These are phyloP conservation scores for Ustilaginoidea virens DNA, from an alignment of 2,329 filamentous ascomycete genomes.

Conservation along the genomic window DNA sequence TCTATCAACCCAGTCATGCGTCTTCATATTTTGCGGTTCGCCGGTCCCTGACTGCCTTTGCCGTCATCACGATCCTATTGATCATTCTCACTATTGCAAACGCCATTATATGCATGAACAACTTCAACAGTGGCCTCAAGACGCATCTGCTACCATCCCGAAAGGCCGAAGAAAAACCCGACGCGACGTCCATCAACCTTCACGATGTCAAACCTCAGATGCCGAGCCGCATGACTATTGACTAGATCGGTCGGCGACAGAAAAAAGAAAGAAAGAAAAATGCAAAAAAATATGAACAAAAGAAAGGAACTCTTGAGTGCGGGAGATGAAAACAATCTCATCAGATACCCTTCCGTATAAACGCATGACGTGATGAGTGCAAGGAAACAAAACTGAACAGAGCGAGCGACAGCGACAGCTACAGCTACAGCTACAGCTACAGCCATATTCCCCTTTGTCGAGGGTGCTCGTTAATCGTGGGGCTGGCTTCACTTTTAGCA, in stretches of 20 bases:
- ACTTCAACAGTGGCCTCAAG: conserved; percentile 84
- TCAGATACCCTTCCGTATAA: not conserved
- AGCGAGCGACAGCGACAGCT: too few relatives aligned
- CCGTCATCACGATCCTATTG: conserved; percentile 78
- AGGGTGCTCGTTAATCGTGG: too few relatives aligned
- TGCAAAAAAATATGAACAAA: too few relatives aligned
- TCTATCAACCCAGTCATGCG: conserved; percentile 55
- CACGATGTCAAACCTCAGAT: conserved; percentile 40
- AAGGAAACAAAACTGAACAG: not conserved
- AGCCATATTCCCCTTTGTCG: too few relatives aligned
- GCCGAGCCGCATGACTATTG: conserved; percentile 45
- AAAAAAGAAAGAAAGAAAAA: too few relatives aligned
- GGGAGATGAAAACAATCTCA: too few relatives aligned
- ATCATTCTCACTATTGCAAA: conserved; percentile 81
- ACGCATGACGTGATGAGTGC: not conserved
- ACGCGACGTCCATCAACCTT: conserved; percentile 38
- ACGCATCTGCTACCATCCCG: conserved; percentile 54
- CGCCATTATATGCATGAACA: conserved; percentile 72
- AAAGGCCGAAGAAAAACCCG: conserved; percentile 36
- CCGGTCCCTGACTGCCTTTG: conserved; percentile 81
- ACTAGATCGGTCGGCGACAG: conserved; percentile 20
- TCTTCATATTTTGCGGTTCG: conserved; percentile 61
- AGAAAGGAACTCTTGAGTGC: too few relatives aligned
- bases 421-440: too few relatives aligned
- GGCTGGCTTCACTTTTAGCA: too few relatives aligned